These are phyloP conservation scores for Amanita rimosa DNA, from an alignment of 768 basidiomycete species.

Conservation along the genomic window DNA sequence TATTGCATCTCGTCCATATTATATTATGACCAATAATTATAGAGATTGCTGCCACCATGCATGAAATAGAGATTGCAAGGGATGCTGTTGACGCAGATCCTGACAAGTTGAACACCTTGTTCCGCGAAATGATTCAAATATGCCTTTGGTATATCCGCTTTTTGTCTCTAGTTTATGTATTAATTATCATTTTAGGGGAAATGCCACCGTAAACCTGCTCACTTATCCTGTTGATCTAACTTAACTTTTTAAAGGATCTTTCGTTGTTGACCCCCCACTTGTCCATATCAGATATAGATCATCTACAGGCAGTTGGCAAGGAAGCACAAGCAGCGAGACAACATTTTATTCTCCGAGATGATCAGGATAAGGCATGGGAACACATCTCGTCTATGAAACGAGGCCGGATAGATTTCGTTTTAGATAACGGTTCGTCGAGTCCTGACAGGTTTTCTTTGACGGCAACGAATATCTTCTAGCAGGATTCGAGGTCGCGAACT, in stretches of 20 bases:
- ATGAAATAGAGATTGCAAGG: constrained; percentile 47
- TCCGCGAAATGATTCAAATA: constrained; percentile 84
- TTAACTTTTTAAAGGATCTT: constrained; percentile 53
- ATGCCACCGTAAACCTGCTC: constrained; percentile 62
- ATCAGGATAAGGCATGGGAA: constrained; percentile 67
- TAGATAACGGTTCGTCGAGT: constrained; percentile 72
- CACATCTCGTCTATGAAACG: constrained; percentile 46
- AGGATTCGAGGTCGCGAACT: constrained; percentile 68
- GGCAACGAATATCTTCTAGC: constrained; percentile 31
- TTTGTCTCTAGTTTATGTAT: neutral
- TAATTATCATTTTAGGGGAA: constrained; percentile 53
- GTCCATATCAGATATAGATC: constrained; percentile 69
- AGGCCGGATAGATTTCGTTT: constrained; percentile 69
- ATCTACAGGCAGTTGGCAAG: constrained; percentile 72
- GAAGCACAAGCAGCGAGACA: constrained; percentile 72
- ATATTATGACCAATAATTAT: neutral
- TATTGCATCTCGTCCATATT: neutral
- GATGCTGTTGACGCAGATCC: constrained; percentile 31
- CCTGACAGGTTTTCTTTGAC: neutral
- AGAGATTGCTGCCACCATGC: constrained; percentile 71
- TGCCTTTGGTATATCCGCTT: constrained; percentile 54
- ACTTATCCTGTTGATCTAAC: neutral
- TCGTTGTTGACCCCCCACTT: constrained; percentile 85
- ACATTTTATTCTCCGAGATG: constrained; percentile 75
- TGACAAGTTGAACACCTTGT: constrained; percentile 49